A percentile compares a stretch with the other conserved stretches of the same genome.
Evolutionary conservation across 371 early-diverging fungal species (phyloP).

Genomic region (Rhizopus arrhizus): DNA sequence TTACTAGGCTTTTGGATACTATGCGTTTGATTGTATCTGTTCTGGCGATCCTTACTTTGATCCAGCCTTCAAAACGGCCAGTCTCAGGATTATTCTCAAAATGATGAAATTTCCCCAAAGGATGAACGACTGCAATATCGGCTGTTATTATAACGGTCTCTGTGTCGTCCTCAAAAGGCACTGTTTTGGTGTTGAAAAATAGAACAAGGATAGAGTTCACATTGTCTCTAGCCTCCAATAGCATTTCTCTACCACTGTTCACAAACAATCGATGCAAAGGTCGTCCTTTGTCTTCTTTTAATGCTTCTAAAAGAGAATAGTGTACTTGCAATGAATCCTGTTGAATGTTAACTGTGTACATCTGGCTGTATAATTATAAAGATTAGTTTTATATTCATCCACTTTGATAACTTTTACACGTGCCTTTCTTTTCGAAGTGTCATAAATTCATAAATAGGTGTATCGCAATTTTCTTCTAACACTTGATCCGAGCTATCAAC

Average conservation of each 20-base stretch:
- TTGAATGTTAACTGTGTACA: slow-evolving; percentile 16
- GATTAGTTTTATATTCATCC: background rate
- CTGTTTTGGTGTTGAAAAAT: slow-evolving; percentile 22
- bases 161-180: slow-evolving; percentile 1
- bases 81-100: slow-evolving; percentile 12
- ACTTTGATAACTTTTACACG: background rate
- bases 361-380: background rate
- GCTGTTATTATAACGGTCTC: slow-evolving; percentile 19
- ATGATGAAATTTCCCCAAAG: slow-evolving; percentile 33
- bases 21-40: background rate
- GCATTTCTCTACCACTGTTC: slow-evolving; percentile 28
- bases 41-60: slow-evolving; percentile 26
- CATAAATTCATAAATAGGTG: slow-evolving; percentile 21
- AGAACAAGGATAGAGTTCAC: slow-evolving; percentile 26
- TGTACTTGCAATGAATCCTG: slow-evolving; percentile 1
- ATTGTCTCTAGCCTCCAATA: slow-evolving; percentile 30
- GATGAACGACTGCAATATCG: slow-evolving; percentile 33
- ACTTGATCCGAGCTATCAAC: background rate
- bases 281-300: background rate
- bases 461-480: slow-evolving; percentile 11
- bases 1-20: background rate
- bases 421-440: slow-evolving; percentile 15
- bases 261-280: slow-evolving; percentile 36
- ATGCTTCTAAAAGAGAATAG: slow-evolving; percentile 1
- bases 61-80: slow-evolving; percentile 16